Evolutionary conservation across 352 stramenopile species (phyloP).

Genomic region (Pythium apleroticum): DNA sequence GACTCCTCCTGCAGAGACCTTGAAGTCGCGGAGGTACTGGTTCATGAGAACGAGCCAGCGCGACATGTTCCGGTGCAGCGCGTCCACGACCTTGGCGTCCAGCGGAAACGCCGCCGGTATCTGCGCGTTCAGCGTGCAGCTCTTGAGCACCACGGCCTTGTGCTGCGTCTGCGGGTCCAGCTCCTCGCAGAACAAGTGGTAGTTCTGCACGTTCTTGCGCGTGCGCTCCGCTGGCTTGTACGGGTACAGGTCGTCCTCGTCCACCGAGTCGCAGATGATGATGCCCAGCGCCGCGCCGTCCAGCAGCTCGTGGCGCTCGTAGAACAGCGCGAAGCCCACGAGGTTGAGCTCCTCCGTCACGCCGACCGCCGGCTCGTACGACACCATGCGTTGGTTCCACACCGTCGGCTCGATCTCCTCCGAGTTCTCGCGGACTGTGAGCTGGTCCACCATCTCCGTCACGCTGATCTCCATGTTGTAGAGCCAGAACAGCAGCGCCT

Average conservation of each 20-base stretch:
- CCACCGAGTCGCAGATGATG: slow-evolving; percentile 39
- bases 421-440: slow-evolving; percentile 50
- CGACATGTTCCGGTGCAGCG: slow-evolving; percentile 20
- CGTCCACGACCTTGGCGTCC: slow-evolving; percentile 8
- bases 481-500: slow-evolving; percentile 44
- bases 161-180: not conserved
- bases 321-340: slow-evolving; percentile 34
- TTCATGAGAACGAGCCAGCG: slow-evolving; percentile 21
- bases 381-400: slow-evolving; percentile 48
- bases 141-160: slow-evolving; percentile 15
- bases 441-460: slow-evolving; percentile 45
- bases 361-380: slow-evolving; percentile 25
- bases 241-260: slow-evolving; percentile 51
- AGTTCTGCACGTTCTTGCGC: slow-evolving; percentile 15
- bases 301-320: slow-evolving; percentile 24
- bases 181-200: slow-evolving; percentile 8
- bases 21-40: slow-evolving; percentile 18
- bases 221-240: slow-evolving; percentile 36
- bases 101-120: slow-evolving; percentile 17
- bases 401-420: slow-evolving; percentile 36
- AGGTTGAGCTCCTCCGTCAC: slow-evolving; percentile 27
- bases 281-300: slow-evolving; percentile 32
- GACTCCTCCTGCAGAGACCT: not conserved
- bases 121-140: slow-evolving; percentile 18
- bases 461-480: slow-evolving; percentile 63